Evolutionary conservation across 768 basidiomycete species (phyloP).

Genomic region (Calvatia gigantea): DNA sequence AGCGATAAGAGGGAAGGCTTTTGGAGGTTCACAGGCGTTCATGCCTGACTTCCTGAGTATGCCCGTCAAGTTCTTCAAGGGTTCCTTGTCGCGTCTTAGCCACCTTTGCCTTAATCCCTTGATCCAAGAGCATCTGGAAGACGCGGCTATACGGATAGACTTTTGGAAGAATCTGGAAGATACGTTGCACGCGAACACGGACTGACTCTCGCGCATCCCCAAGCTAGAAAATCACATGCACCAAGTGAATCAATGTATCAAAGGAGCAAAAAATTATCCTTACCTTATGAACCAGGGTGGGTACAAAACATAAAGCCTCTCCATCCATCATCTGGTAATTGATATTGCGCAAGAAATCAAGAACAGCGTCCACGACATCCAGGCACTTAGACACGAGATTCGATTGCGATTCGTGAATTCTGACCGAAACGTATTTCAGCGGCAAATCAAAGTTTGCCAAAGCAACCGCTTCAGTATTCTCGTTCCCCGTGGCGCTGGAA

Average conservation of each 20-base stretch:
- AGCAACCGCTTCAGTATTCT: slow-evolving; percentile 59
- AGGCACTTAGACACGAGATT: slow-evolving; percentile 85
- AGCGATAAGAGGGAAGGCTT: slow-evolving; percentile 76
- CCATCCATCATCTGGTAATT: slow-evolving; percentile 80
- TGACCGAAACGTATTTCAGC: slow-evolving; percentile 91
- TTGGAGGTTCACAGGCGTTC: slow-evolving; percentile 74
- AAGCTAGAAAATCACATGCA: slow-evolving; percentile 48
- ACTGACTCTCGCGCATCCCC: slow-evolving; percentile 89
- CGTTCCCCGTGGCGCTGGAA: slow-evolving; percentile 51
- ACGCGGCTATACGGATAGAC: slow-evolving; percentile 93
- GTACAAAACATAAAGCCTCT: slow-evolving; percentile 86
- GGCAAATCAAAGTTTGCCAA: slow-evolving; percentile 88
- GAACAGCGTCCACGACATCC: slow-evolving; percentile 77
- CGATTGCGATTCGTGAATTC: slow-evolving; percentile 86
- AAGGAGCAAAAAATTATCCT: slow-evolving; percentile 1
- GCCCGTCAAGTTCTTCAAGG: slow-evolving; percentile 74
- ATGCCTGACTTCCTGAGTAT: slow-evolving; percentile 82
- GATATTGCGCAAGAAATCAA: slow-evolving; percentile 69
- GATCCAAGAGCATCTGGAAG: slow-evolving; percentile 82
- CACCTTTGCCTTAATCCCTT: slow-evolving; percentile 87
- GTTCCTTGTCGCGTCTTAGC: slow-evolving; percentile 88
- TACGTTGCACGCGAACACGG: slow-evolving; percentile 73
- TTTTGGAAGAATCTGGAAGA: slow-evolving; percentile 81
- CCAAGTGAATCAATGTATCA: background rate
- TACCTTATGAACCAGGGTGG: slow-evolving; percentile 88